Conservation (phyloP, 371 early-diverging fungal species). For the Dichotomocladium elegans region DNA sequence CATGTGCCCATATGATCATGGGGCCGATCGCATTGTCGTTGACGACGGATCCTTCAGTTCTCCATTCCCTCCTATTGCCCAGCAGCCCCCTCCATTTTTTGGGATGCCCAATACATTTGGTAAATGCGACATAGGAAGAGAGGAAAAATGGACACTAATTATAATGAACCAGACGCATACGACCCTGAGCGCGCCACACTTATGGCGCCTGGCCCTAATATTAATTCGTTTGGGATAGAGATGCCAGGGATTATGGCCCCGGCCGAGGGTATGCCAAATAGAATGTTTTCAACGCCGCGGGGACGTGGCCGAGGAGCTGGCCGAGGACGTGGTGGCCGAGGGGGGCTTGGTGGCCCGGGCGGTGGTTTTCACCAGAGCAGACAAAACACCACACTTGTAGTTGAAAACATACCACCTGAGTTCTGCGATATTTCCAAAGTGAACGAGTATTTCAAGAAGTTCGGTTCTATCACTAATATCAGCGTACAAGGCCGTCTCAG, state of each 20-base stretch:
- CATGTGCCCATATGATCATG: conserved; percentile 78
- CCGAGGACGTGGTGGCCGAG: conserved; percentile 32
- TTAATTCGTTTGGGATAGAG: conserved; percentile 6
- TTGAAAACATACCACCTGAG: conserved; percentile 76
- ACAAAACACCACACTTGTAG: conserved; percentile 49
- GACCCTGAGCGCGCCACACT: conserved; percentile 16
- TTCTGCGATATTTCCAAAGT: conserved; percentile 56
- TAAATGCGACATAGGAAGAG: neutral
- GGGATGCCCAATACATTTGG: conserved; percentile 19
- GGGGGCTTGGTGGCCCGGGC: conserved; percentile 2
- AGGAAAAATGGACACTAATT: no score
- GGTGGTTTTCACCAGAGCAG: conserved; percentile 5
- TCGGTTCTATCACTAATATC: conserved; percentile 69
- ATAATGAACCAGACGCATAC: conserved; percentile 9
- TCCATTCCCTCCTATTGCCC: conserved; percentile 22
- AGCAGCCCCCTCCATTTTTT: conserved; percentile 13
- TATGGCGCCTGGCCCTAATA: conserved; percentile 1
- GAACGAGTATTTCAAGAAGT: conserved; percentile 67
- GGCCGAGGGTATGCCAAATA: neutral
- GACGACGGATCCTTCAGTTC: conserved; percentile 47
- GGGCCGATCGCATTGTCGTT: conserved; percentile 68
- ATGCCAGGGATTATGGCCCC: conserved; percentile 13
- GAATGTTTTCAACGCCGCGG: conserved; percentile 9
- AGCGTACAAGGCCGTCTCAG: conserved; percentile 41
- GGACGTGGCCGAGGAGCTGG: conserved; percentile 24